phyloP scores from a whole-genome alignment of 2,329 filamentous ascomycete species.

The Aspergillus proliferans region DNA sequence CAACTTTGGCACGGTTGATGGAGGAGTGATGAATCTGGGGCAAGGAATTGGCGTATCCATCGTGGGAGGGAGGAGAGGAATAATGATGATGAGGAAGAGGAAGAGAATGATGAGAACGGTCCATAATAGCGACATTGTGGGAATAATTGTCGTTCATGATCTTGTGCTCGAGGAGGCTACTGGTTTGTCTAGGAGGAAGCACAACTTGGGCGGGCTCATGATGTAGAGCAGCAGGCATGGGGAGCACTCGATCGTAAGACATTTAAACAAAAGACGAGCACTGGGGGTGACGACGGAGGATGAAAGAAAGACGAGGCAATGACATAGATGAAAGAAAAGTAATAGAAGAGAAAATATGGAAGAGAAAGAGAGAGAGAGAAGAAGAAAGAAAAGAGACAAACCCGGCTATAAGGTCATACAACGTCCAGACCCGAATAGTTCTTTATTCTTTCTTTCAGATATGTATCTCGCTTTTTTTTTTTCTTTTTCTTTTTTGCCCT shows the following conservation, averaged over 20 bases:
- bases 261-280: constrained; percentile 26
- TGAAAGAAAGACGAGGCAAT: constrained; percentile 8
- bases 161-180: constrained; percentile 36
- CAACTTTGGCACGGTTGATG: constrained; percentile 19
- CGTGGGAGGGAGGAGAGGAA: constrained; percentile 12
- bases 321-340: constrained; percentile 2
- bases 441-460: constrained; percentile 1
- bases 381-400: constrained; percentile 3
- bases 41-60: constrained; percentile 15
- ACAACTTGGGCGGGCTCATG: constrained; percentile 32
- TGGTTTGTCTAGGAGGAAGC: constrained; percentile 24
- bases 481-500: constrained; percentile 2
- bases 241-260: constrained; percentile 46
- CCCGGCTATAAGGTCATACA: too few relatives aligned
- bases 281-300: constrained; percentile 1
- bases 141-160: constrained; percentile 33
- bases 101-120: constrained; percentile 6
- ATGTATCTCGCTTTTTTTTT: constrained; percentile 7
- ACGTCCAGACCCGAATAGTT: too few relatives aligned
- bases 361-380: constrained; percentile 11
- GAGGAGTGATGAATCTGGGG: constrained; percentile 22
- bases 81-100: constrained; percentile 3
- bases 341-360: constrained; percentile 6
- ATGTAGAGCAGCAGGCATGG: constrained; percentile 37
- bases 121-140: constrained; percentile 12